phyloP scores from a whole-genome alignment of 2,329 filamentous ascomycete genomes.

The Cladosporium sp. region DNA sequence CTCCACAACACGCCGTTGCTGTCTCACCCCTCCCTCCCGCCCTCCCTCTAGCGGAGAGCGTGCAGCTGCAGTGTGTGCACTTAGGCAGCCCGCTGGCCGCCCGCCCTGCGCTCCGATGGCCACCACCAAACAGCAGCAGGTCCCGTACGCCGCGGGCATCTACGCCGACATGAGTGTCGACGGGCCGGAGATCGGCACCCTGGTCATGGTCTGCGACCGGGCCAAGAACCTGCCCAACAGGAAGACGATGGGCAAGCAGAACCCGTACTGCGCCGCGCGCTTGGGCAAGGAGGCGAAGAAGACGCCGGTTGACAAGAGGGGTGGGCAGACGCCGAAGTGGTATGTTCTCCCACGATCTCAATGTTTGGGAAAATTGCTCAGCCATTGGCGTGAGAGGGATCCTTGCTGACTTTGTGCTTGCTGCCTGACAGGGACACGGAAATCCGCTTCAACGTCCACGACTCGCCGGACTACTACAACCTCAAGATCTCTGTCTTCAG shows the following conservation, averaged over 20 bases:
- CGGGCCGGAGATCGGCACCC: constrained; percentile 84
- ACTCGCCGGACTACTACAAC: constrained; percentile 92
- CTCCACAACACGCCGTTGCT: neutral
- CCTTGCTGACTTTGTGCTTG: neutral
- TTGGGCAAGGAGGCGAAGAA: constrained; percentile 97
- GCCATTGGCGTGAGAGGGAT: constrained; percentile 12
- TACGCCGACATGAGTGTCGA: constrained; percentile 91
- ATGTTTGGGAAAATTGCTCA: neutral
- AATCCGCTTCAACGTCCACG: constrained; percentile 89
- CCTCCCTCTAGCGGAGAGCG: neutral
- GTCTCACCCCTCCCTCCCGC: neutral
- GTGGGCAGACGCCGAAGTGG: constrained; percentile 94
- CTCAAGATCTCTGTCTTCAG: constrained; percentile 96
- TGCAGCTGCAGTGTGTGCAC: constrained; percentile 6
- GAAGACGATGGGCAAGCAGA: constrained; percentile 97
- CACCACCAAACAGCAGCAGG: constrained; percentile 18
- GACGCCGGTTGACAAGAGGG: constrained; percentile 86
- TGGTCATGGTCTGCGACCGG: constrained; percentile 86
- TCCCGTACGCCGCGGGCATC: constrained; percentile 78
- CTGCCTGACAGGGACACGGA: constrained; percentile 78
- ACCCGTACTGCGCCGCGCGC: constrained; percentile 90
- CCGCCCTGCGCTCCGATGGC: constrained; percentile 27
- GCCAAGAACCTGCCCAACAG: constrained; percentile 96
- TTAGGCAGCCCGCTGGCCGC: neutral
- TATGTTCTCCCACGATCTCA: constrained; percentile 53